phyloP scores from a whole-genome alignment of 106 monocot species.

The Dendrobium huoshanense region DNA sequence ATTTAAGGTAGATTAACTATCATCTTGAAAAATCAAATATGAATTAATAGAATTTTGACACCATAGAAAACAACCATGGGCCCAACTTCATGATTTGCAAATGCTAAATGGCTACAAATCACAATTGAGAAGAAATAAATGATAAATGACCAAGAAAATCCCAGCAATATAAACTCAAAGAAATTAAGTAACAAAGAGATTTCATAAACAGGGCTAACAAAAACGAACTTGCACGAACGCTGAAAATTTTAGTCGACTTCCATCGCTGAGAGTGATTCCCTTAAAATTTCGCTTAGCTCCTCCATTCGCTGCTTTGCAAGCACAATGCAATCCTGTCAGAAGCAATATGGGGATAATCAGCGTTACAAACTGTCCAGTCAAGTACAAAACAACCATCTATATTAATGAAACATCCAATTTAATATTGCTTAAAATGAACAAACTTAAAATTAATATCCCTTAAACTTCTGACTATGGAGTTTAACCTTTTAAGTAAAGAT shows the following conservation, averaged over 20 bases:
- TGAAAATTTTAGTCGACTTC: conserved; percentile 40
- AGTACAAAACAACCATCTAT: not conserved
- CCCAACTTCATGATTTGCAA: too few relatives aligned
- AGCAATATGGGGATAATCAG: not conserved
- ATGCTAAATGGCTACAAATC: too few relatives aligned
- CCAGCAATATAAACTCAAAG: conserved; percentile 16
- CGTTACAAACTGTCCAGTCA: not conserved
- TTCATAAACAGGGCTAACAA: not conserved
- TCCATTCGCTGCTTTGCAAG: conserved; percentile 41
- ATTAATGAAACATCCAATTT: not conserved
- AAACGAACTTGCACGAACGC: not conserved
- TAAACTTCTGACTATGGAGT: not conserved
- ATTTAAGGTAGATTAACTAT: too few relatives aligned
- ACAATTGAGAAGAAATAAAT: too few relatives aligned
- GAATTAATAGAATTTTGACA: too few relatives aligned
- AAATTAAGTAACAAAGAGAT: conserved; percentile 25
- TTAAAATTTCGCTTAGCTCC: conserved; percentile 51
- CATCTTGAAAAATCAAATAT: too few relatives aligned
- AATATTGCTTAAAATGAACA: not conserved
- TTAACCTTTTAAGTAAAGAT: not conserved
- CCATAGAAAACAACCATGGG: too few relatives aligned
- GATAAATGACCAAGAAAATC: too few relatives aligned
- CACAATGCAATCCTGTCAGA: conserved; percentile 38
- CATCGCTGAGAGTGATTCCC: conserved; percentile 52
- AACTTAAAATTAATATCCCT: not conserved